phyloP scores from a whole-genome alignment of 495 filamentous ascomycete genomes.

The Neurospora hispaniola region DNA sequence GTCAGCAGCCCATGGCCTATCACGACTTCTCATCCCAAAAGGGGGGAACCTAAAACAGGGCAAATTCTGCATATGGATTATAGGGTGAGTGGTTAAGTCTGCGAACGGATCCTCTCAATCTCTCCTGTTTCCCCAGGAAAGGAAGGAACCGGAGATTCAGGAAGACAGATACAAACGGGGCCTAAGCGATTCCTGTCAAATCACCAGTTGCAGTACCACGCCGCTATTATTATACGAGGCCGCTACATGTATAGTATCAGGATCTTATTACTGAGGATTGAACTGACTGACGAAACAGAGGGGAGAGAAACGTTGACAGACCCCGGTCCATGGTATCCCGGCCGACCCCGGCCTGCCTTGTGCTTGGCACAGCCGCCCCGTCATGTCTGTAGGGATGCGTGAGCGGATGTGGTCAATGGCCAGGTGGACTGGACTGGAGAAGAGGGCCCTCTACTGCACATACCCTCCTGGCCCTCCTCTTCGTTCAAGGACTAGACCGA shows the following conservation, averaged over 20 bases:
- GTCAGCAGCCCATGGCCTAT: not conserved
- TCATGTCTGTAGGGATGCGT: not conserved
- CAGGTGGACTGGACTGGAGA: not conserved
- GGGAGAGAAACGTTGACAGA: not conserved
- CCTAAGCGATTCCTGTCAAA: not conserved
- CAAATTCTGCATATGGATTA: not conserved
- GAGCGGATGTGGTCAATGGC: not conserved
- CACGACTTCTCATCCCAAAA: not conserved
- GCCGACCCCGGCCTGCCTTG: not conserved
- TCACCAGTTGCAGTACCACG: not conserved
- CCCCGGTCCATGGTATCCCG: not conserved
- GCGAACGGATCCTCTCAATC: not conserved
- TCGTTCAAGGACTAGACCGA: constrained; percentile 1
- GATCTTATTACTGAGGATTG: not conserved
- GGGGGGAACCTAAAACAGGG: not conserved
- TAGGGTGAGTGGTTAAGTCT: not conserved
- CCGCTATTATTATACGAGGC: not conserved
- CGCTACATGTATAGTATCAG: not conserved
- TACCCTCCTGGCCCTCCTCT: not conserved
- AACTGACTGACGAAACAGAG: not conserved
- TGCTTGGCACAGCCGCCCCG: not conserved
- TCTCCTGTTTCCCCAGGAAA: not conserved
- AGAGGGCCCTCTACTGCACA: not conserved
- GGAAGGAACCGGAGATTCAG: not conserved
- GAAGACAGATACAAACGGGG: not conserved